Base-by-base conservation (phyloP, 805 yeast species). In the Vanderwaltozyma yarrowii region DNA sequence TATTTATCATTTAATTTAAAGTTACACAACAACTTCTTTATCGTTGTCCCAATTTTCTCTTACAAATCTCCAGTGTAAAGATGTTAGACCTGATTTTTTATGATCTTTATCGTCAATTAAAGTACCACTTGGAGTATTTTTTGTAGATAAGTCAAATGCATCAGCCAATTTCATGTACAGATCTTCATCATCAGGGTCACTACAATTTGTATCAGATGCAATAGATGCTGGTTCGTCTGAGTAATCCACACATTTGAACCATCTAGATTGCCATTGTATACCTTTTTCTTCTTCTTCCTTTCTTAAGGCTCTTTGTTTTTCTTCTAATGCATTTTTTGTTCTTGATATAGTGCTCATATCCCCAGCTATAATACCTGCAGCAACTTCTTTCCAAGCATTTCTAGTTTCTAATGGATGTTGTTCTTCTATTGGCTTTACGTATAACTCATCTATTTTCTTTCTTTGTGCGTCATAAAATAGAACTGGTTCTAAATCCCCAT, bases 371-470 rank as follows among this genome's bases (percentile, higher is more conserved):
- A 87, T 81, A 13, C 97, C 97, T 9, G 71, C 84, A 0, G 96
- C 95, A 19, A 92, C 97, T 46, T 78, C 73, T 36, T 58, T 51
- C 98, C 98, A 89, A 12, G 96, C 96, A 50, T 68, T 75, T 65
- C 96, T 80, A 41, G 85, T 71, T 64, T 89, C 98, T 49, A 88
- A 69, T 26, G 66, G 73, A 60, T 80, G 71, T 65, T 92, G 97
- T 46, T 82, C 69, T 48, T 76, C 86, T 37, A 84, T 66, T 35
- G 95, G 94, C 61, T 85, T 87, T 33, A 89, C 95, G 14, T 47
- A 47, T 38, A 88, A 65, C 32, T 69, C 74, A 44, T 76, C 77
- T 5, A 79, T 71, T 25, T 62, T 58, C 25, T 64, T 57, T 31
- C 61, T 62, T 30, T 57, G 54, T 3, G 86, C 82, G 58, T 81